phyloP scores from a whole-genome alignment of 305 asterid species.

The Rubia occidens region DNA sequence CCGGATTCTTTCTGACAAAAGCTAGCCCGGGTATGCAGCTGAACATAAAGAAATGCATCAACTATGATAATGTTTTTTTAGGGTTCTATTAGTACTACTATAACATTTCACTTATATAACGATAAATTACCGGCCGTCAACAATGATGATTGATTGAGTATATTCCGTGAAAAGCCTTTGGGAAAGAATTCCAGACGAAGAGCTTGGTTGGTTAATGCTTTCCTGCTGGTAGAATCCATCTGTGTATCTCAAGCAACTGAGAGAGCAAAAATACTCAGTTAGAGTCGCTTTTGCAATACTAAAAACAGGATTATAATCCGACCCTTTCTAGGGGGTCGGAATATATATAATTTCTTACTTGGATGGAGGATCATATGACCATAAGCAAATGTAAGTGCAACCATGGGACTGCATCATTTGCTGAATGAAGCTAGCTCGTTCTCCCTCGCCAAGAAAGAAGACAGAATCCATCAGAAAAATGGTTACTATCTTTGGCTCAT shows the following conservation, averaged over 20 bases:
- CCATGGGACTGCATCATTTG: constrained; percentile 41
- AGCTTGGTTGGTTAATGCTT: constrained; percentile 13
- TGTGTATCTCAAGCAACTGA: constrained; percentile 23
- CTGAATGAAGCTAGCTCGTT: constrained; percentile 36
- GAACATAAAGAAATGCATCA: constrained; percentile 9
- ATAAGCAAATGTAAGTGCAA: constrained; percentile 53
- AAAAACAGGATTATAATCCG: background rate
- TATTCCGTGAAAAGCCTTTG: constrained; percentile 23
- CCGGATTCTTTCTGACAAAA: constrained; percentile 40
- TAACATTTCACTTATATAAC: background rate
- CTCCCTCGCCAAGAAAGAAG: constrained; percentile 40
- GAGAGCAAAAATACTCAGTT: background rate
- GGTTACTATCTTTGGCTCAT: background rate
- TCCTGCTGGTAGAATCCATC: constrained; percentile 25
- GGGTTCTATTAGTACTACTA: background rate
- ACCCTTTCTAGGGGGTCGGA: background rate
- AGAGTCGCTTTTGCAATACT: background rate
- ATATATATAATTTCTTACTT: constrained; percentile 27
- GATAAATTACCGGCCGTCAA: constrained; percentile 20
- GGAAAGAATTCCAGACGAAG: constrained; percentile 24
- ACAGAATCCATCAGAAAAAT: constrained; percentile 46
- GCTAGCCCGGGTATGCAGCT: constrained; percentile 67
- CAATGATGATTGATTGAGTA: constrained; percentile 12
- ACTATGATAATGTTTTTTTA: background rate
- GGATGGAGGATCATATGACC: constrained; percentile 43